Evolutionary conservation across 352 stramenopile species (phyloP).

Genomic region (Globisporangium carolinianum): DNA sequence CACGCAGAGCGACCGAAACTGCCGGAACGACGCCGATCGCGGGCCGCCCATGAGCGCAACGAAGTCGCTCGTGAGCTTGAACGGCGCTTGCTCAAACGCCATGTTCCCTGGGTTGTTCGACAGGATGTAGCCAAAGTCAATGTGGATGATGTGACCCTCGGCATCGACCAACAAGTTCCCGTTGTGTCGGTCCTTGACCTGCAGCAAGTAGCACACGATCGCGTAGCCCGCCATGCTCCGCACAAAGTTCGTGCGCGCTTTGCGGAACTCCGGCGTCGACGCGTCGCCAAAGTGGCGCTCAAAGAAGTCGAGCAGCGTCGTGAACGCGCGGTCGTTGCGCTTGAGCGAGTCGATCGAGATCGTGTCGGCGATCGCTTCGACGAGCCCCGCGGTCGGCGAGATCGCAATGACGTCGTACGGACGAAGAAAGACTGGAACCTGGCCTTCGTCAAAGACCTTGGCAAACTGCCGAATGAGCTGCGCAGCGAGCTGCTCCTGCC

Average conservation of each 20-base stretch:
- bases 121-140: conserved; percentile 96
- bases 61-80: conserved; percentile 97
- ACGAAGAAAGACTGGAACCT: conserved; percentile 92
- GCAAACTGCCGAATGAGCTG: conserved; percentile 95
- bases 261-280: conserved; percentile 58
- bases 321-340: conserved; percentile 92
- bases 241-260: conserved; percentile 85
- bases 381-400: conserved; percentile 88
- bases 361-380: conserved; percentile 96
- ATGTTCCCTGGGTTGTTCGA: conserved; percentile 91
- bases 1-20: conserved; percentile 94
- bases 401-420: conserved; percentile 97
- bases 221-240: conserved; percentile 86
- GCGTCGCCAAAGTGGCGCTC: conserved; percentile 87
- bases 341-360: conserved; percentile 98
- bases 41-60: conserved; percentile 94
- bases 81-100: conserved; percentile 94
- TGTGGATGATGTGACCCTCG: conserved; percentile 95
- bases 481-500: conserved; percentile 96
- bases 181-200: conserved; percentile 98
- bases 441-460: conserved; percentile 91
- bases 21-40: conserved; percentile 88
- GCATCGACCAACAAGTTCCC: conserved; percentile 96
- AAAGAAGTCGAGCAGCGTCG: conserved; percentile 93
- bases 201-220: conserved; percentile 95